Base-by-base conservation (phyloP, 2,329 filamentous ascomycete species). In the Biscogniauxia mediterranea region DNA sequence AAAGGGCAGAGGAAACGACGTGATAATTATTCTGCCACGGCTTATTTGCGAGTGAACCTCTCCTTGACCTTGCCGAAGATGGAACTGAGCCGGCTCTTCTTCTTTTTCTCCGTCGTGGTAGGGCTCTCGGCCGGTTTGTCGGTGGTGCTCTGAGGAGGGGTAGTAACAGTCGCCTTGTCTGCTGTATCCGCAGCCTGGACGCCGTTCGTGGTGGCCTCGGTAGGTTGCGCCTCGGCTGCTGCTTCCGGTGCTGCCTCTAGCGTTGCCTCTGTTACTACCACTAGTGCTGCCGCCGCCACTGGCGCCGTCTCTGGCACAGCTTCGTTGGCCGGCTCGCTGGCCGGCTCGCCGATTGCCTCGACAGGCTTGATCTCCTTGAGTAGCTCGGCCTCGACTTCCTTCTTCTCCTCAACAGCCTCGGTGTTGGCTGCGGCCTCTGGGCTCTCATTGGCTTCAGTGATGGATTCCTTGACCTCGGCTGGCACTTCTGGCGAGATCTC, bases 371-470 rank as follows among this genome's bases (percentile, higher is more conserved):
- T 82, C 74, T 90, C 85, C 66, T 85, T 82, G 54, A 93, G 79
- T 8, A 96, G 81, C 77, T 96, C 89, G 25, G 85, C 76, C 79
- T 96, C 92, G 5, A 93, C 82, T 9, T 80, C 82, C 74, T 85
- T 86, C 84, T 95, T 95, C 69, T 93, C 90, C 64, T 84, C 78
- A 6, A 95, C 90, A 19, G 88, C 89, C 59, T 82, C 81, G 1
- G 85, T 79, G 75, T 87, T 89, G 59, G 84, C 83, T 42, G 89
- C 85, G 38, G 91, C 91, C 76, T 95, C 92, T 8, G 91, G 89
- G 63, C 79, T 81, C 69, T 82, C 75, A 58, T 85, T 83, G 21
- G 89, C 83, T 69, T 83, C 80, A 49, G 77, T 72, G 54, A 87
- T 83, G 7, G 84, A 86, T 67, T 85, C 79, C 75, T 84, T 83